Conservation (phyloP, 1,284 basidiomycete species). For the Ustilago nuda region DNA sequence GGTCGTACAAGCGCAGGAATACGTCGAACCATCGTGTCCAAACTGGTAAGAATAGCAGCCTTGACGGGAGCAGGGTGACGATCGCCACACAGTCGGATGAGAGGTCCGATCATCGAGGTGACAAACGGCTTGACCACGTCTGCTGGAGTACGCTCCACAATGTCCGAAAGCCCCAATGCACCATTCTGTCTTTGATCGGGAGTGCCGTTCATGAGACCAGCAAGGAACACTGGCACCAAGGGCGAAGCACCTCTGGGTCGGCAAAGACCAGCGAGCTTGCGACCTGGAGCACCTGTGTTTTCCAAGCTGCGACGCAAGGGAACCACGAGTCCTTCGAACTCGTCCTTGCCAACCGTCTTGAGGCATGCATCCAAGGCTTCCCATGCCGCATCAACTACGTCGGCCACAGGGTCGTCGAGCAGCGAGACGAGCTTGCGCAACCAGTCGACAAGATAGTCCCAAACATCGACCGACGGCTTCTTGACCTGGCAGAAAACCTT, state of each 20-base stretch:
- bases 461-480: constrained; percentile 51
- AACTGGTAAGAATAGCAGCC: constrained; percentile 62
- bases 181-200: constrained; percentile 82
- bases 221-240: constrained; percentile 87
- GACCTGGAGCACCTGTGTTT: constrained; percentile 81
- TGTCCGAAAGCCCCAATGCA: constrained; percentile 91
- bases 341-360: constrained; percentile 91
- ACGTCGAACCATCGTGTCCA: constrained; percentile 70
- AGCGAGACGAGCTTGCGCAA: constrained; percentile 89
- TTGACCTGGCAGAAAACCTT: constrained; percentile 61
- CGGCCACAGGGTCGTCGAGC: constrained; percentile 81
- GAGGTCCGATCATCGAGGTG: constrained; percentile 93
- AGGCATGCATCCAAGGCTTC: constrained; percentile 86
- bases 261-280: constrained; percentile 85
- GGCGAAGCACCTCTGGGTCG: constrained; percentile 90
- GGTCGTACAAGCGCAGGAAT: constrained; percentile 91
- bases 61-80: constrained; percentile 67
- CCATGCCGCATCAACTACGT: constrained; percentile 86
- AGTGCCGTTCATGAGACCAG: constrained; percentile 74
- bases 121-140: constrained; percentile 94
- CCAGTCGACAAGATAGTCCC: constrained; percentile 87
- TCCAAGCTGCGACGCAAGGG: constrained; percentile 90
- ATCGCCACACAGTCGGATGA: constrained; percentile 75
- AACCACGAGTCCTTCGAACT: constrained; percentile 76
- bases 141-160: constrained; percentile 90